These are phyloP conservation scores for Dentipellis sp. DNA, from an alignment of 768 basidiomycete genomes.

Conservation along the genomic window DNA sequence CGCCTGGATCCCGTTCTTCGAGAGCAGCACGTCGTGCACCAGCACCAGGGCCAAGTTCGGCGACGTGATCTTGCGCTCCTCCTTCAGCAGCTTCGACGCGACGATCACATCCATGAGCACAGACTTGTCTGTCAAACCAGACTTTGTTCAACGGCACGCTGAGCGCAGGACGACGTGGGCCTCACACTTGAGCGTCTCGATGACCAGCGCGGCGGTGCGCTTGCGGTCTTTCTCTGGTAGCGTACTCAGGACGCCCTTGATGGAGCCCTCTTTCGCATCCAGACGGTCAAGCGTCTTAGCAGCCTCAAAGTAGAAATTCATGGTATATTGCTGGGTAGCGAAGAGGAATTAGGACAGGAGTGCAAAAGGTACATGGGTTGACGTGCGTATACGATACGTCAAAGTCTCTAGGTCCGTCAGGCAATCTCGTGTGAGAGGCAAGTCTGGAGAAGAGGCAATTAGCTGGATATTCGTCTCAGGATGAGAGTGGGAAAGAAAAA, in stretches of 20 bases:
- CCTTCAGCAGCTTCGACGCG: constrained; percentile 54
- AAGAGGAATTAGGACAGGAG: constrained; percentile 4
- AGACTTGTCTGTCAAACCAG: constrained; percentile 52
- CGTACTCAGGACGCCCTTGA: constrained; percentile 73
- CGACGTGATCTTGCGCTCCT: constrained; percentile 75
- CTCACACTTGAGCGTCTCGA: constrained; percentile 92
- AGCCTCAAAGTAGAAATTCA: constrained; percentile 97
- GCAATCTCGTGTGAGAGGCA: background rate
- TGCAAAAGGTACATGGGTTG: background rate
- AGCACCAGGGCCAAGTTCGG: constrained; percentile 74
- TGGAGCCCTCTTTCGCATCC: constrained; percentile 84
- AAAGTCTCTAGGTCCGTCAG: background rate
- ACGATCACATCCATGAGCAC: constrained; percentile 65
- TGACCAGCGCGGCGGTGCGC: constrained; percentile 77
- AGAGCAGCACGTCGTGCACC: constrained; percentile 82
- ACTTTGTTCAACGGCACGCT: background rate
- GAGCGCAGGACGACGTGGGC: background rate
- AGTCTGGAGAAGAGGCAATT: constrained; percentile 13
- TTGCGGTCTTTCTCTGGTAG: constrained; percentile 69
- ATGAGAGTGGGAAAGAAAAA: background rate
- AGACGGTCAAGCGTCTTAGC: constrained; percentile 76
- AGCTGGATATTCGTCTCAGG: background rate
- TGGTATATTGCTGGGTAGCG: constrained; percentile 23
- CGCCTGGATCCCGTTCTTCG: constrained; percentile 72
- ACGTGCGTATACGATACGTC: constrained; percentile 3